Base-by-base conservation (phyloP, 192 early-diverging fungal species). In the Linnemannia exigua region DNA sequence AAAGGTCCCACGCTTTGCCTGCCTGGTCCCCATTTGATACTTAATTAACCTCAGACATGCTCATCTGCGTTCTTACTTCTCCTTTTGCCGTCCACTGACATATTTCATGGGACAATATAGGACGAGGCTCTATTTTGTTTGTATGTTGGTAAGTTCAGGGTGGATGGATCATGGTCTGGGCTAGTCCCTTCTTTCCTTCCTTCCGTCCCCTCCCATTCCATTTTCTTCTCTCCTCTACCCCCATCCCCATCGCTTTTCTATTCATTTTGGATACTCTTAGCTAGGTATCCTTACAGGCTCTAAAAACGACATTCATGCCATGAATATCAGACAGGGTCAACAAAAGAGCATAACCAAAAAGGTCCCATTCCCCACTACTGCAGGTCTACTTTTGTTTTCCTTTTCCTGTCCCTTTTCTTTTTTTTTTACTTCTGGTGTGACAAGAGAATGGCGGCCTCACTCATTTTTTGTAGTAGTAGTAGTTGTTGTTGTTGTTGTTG, bases 111-210 rank as follows among this genome's bases (percentile, higher is more conserved):
- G 9, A 44, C 41, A 9, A 6, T 44, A 6, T 44, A 44, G 41
- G 3, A 6, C 9, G 41, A n/a, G n/a, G n/a, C n/a, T n/a, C 41
- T 63, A 12, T 0, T 28, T 63, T 63, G 28, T 31, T 63, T 31
- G 58, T 58, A 11, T 20, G 54, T 58, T 58, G 54, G 11, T 63
- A 25, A 25, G 25, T 31, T n/a, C n/a, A n/a, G 58, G 58, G 28
- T 63, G 58, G 28, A 25, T 31, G 28, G 58, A 63, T 63, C 58
- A 63, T 63, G 58, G 58, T 63, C 58, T 63, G 58, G 58, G 28
- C 58, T 63, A 63, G 58, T 63, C 58, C 28, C 58, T 63, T 63
- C 25, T 63, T 63, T 9, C 9, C 28, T 15, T 50, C 48, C 48
- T 25, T 54, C 58, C 58, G 14, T 63, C 58, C 25, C 52, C 52